phyloP scores from a whole-genome alignment of 164 flowering plant species.

The Taxillus chinensis region DNA sequence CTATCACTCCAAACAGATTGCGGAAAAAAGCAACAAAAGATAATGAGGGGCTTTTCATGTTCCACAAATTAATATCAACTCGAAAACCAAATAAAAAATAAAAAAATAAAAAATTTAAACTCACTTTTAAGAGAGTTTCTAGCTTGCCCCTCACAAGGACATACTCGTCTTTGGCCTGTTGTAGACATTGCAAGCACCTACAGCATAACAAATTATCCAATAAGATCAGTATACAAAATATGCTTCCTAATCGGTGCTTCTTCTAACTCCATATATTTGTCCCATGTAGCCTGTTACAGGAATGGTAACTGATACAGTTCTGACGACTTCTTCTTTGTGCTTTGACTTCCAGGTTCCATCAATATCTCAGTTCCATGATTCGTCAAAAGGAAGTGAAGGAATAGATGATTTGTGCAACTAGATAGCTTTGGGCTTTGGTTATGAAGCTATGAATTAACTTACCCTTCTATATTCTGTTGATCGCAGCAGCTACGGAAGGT shows the following conservation, averaged over 20 bases:
- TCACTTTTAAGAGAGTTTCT: background rate
- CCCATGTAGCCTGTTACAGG: too few species aligned
- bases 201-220: background rate
- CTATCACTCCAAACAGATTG: background rate
- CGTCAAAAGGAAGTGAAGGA: too few species aligned
- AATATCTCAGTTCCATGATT: too few species aligned
- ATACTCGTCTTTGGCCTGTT: slow-evolving; percentile 1
- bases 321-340: too few species aligned
- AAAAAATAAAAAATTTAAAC: background rate
- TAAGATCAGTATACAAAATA: too few species aligned
- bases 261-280: too few species aligned
- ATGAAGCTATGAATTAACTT: slow-evolving; percentile 1
- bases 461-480: slow-evolving; percentile 41
- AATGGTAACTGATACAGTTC: too few species aligned
- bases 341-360: too few species aligned
- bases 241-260: too few species aligned
- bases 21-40: background rate
- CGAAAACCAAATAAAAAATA: too few species aligned
- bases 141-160: background rate
- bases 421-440: too few species aligned
- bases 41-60: background rate
- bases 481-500: slow-evolving; percentile 38
- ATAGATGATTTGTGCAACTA: too few species aligned
- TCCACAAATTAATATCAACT: background rate
- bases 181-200: slow-evolving; percentile 2